Base-by-base conservation (phyloP, 805 yeast genomes). In the Nakazawaea peltata region DNA sequence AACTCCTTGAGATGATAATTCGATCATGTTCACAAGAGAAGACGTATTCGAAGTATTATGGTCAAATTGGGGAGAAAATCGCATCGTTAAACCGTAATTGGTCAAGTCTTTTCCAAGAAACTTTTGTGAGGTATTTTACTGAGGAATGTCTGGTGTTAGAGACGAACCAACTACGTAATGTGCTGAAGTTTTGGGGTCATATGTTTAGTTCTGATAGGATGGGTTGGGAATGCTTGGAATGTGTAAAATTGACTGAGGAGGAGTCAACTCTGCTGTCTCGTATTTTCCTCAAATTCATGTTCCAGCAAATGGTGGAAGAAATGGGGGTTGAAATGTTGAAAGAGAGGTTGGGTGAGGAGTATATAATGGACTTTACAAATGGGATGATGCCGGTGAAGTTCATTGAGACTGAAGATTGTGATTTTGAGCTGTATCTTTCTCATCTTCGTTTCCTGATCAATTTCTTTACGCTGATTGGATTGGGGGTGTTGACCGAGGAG, bases 391-490 rank as follows among this genome's bases (percentile, higher is more conserved):
- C 95, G 0, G 34, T 19, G 10, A 57, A 56, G 2, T 11, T 8
- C 7, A 12, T 16, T 19, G 66, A 65, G 36, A 63, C 66, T 5
- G 78, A 74, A 8, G n/a, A n/a, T n/a, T n/a, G n/a, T n/a, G n/a
- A n/a, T n/a, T n/a, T n/a, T n/a, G 23, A 21, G 10, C 10, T 8
- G 23, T 7, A 21, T 21, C 10, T 10, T 10, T 7, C 7, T 8
- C 60, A 71, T 44, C 59, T 80, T 11, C 64, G 90, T 40, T 90
- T 88, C 52, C 70, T 94, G 2, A 86, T 87, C 51, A 90, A 90
- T 51, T 90, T 69, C 53, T 90, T 90, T 56, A 90, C 97, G 0
- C 96, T 97, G 1, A 86, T 90, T 42, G 94, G 94, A 0, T 54
- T 90, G 32, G 97, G 97, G 30, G 67, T 70, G 2, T 53, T 90